Base-by-base conservation (phyloP, 1,284 basidiomycete species). In the Fereydounia khargensis region DNA sequence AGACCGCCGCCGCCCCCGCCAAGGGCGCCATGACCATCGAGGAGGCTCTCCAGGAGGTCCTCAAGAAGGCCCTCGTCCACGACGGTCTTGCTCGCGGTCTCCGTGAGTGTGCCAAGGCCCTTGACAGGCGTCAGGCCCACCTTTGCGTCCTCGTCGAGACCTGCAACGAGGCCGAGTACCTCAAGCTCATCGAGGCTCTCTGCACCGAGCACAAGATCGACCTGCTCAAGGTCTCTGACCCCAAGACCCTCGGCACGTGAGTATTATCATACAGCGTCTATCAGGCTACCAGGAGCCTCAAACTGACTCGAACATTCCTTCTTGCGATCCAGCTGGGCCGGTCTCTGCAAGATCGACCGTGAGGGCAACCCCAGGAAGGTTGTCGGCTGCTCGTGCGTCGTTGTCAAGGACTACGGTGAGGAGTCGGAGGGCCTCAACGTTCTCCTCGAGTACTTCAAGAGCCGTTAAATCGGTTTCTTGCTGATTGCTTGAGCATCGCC, bases 171-270 rank as follows among this genome's bases (percentile, higher is more conserved):
- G 89, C 91, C 72, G 94, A 96, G 81, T 97, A 98, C 85, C 88
- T 96, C 84, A 97, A 97, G 83, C 89, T 98, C 82, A 95, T 97
- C 70, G 92, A 97, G 82, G 94, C 92, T 43, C 89, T 97, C 77
- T 97, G 94, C 80, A 89, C 90, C 68, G 92, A 96, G 83, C 90
- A 96, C 85, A 91, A 91, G 80, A 96, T 97, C 81, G 91, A 94
- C 84, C 82, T 97, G 67, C 96, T 97, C 87, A 96, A 96, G 82
- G 91, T 98, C 76, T 81, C 81, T 42, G 94, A 97, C 80, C 88
- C 90, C 77, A 98, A 98, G 82, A 86, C 94, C 68, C 86, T 98
- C 74, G 94, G 92, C 31, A 74, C 73, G n/a, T n/a, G n/a, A 21
- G 31, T n/a, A 50, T 43, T 50, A 28, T n/a, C n/a, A n/a, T n/a